Evolutionary conservation across 2,329 filamentous ascomycete species (phyloP), one percentile per base, ranked within the genome.

Genomic region (Reticulascus tulasneorum): DNA sequence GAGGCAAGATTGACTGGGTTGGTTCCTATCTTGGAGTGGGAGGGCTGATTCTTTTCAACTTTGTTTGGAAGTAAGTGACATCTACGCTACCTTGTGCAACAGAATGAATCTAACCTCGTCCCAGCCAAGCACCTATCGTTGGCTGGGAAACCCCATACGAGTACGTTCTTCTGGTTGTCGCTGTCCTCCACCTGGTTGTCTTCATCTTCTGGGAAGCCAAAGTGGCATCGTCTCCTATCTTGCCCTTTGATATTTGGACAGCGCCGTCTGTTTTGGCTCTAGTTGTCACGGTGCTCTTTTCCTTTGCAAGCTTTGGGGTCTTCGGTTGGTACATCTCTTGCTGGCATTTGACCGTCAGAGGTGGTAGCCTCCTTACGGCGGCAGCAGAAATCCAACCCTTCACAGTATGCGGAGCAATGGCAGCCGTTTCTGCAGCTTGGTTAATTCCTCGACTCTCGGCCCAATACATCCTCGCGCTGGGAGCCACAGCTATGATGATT

Each of bases 261-360:
- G 60, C 66, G 1, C 67, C 67, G 1, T 63, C 50, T 2, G 69
- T 73, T 27, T 79, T 81, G 46, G 74, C 80, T 0, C 58, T 82
- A 3, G 67, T 55, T 1, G 75, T 69, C 34, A 61, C 77, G 2
- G 66, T 66, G 59, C 8, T 77, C 3, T 78, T 35, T 70, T 74
- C 15, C 62, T 75, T 24, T 73, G 69, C 64, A 53, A 67, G 12
- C 69, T 66, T 31, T 77, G 76, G 43, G 52, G 64, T 11, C 71
- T 65, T 47, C 59, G 72, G 29, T 64, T 75, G 37, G 55, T 76
- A 6, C 59, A 70, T 48, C 53, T 64, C 12, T 46, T 68, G 5
- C 64, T 54, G 59, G 30, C 56, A 54, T 21, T 68, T 71, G 1
- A 53, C 76, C 3, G 53, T 67, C 1, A 58, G 62, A 1, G 58